A percentile compares a stretch with the other conserved stretches of the same genome.
Conservation (phyloP, 129 eudicot species). For the Helichrysum umbraculigerum region DNA sequence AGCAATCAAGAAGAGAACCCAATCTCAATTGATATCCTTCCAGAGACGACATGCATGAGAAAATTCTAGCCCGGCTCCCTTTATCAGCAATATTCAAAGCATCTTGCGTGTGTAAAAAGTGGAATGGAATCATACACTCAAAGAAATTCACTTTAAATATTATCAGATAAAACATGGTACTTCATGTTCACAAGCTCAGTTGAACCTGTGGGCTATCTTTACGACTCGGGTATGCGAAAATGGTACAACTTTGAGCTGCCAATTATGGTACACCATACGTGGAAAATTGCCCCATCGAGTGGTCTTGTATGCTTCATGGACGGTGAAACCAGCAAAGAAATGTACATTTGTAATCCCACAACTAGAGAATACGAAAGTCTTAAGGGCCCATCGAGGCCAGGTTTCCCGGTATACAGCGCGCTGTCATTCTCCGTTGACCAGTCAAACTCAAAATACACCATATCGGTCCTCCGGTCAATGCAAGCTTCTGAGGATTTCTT, state of each 20-base stretch:
- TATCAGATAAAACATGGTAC: conserved; percentile 47
- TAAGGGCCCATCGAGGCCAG: conserved; percentile 35
- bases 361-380: conserved; percentile 27
- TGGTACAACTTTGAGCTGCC: conserved; percentile 55
- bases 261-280: conserved; percentile 36
- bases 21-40: conserved; percentile 40
- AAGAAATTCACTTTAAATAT: conserved; percentile 31
- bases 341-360: conserved; percentile 46
- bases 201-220: conserved; percentile 39
- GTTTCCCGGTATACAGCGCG: conserved; percentile 36
- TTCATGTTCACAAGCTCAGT: conserved; percentile 49
- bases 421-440: conserved; percentile 48
- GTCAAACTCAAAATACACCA: conserved; percentile 32
- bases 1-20: conserved; percentile 24
- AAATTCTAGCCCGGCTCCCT: conserved; percentile 46
- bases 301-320: conserved; percentile 56
- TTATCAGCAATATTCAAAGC: conserved; percentile 39
- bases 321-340: conserved; percentile 29
- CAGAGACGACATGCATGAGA: conserved; percentile 47
- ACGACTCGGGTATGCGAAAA: conserved; percentile 41
- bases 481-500: conserved; percentile 41
- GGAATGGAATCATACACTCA: conserved; percentile 45
- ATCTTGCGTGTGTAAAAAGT: conserved; percentile 47
- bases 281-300: conserved; percentile 45
- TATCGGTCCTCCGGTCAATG: conserved; percentile 41